phyloP scores from a whole-genome alignment of 2,329 filamentous ascomycete species.

The Colletotrichum sp. region DNA sequence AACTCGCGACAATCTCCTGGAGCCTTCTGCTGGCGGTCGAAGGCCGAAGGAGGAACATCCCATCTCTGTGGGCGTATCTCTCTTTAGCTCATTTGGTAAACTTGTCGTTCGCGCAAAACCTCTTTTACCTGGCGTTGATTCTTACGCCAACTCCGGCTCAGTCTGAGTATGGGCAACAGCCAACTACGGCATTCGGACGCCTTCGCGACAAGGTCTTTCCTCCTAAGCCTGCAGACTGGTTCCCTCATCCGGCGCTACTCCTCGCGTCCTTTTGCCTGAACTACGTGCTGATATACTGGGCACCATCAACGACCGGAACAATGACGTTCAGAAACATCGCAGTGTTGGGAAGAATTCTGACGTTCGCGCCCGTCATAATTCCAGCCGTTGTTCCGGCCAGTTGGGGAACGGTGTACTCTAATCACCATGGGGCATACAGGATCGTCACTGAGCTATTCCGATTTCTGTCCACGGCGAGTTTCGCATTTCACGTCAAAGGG shows the following conservation, averaged over 20 bases:
- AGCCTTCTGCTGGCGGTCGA: slow-evolving; percentile 63
- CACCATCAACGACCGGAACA: slow-evolving; percentile 46
- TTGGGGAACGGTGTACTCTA: slow-evolving; percentile 51
- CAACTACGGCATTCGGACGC: slow-evolving; percentile 32
- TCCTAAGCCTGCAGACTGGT: slow-evolving; percentile 49
- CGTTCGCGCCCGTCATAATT: slow-evolving; percentile 50
- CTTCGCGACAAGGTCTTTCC: slow-evolving; percentile 35
- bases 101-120: slow-evolving; percentile 65
- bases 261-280: slow-evolving; percentile 37
- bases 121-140: slow-evolving; percentile 66
- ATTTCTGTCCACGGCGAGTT: slow-evolving; percentile 46
- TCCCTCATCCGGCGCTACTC: slow-evolving; percentile 41
- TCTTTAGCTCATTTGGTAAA: slow-evolving; percentile 63
- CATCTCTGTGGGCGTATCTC: slow-evolving; percentile 60
- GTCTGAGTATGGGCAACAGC: slow-evolving; percentile 27
- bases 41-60: slow-evolving; percentile 61
- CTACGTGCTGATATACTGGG: slow-evolving; percentile 37
- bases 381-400: slow-evolving; percentile 51
- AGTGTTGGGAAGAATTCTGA: slow-evolving; percentile 39
- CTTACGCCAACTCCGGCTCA: slow-evolving; percentile 57
- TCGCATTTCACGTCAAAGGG: slow-evolving; percentile 49
- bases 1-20: slow-evolving; percentile 58
- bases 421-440: slow-evolving; percentile 41
- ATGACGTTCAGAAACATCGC: slow-evolving; percentile 39
- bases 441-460: slow-evolving; percentile 53